These are phyloP conservation scores for Rhizopogon sp. DNA, from an alignment of 768 basidiomycete species.

Conservation along the genomic window DNA sequence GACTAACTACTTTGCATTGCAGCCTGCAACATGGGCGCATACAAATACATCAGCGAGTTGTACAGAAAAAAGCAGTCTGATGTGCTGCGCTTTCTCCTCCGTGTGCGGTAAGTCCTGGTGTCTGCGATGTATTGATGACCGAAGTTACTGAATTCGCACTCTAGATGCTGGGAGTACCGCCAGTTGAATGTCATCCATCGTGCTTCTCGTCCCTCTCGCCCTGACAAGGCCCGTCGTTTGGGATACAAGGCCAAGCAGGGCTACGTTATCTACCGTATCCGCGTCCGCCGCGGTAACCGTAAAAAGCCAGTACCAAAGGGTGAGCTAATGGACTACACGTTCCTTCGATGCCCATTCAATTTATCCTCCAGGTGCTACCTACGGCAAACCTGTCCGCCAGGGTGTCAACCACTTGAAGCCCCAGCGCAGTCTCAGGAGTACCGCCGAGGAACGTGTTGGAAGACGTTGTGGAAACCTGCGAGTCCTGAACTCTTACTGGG, in stretches of 20 bases:
- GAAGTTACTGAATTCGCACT: slow-evolving; percentile 5
- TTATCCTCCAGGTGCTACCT: slow-evolving; percentile 74
- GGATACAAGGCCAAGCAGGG: slow-evolving; percentile 99
- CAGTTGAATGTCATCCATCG: slow-evolving; percentile 98
- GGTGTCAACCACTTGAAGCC: slow-evolving; percentile 99
- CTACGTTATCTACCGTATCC: slow-evolving; percentile 95
- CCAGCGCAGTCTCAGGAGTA: slow-evolving; percentile 89
- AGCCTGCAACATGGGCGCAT: slow-evolving; percentile 78
- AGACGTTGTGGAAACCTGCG: slow-evolving; percentile 93
- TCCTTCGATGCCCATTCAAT: background rate
- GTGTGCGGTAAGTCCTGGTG: slow-evolving; percentile 68
- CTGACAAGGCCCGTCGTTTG: slow-evolving; percentile 97
- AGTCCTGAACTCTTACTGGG: slow-evolving; percentile 98
- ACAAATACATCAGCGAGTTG: slow-evolving; percentile 95
- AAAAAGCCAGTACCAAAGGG: slow-evolving; percentile 99
- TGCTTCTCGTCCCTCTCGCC: slow-evolving; percentile 95
- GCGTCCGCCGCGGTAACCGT: slow-evolving; percentile 96
- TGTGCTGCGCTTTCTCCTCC: slow-evolving; percentile 95
- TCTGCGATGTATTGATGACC: background rate
- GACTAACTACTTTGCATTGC: slow-evolving; percentile 13
- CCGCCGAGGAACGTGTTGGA: slow-evolving; percentile 98
- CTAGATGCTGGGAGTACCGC: slow-evolving; percentile 96
- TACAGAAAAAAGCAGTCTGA: slow-evolving; percentile 99
- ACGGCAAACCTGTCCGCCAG: slow-evolving; percentile 98
- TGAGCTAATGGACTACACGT: slow-evolving; percentile 26